Evolutionary conservation across 352 stramenopile genomes (phyloP), one percentile per base, ranked within the genome.

Genomic region (Phytophthora europaea): DNA sequence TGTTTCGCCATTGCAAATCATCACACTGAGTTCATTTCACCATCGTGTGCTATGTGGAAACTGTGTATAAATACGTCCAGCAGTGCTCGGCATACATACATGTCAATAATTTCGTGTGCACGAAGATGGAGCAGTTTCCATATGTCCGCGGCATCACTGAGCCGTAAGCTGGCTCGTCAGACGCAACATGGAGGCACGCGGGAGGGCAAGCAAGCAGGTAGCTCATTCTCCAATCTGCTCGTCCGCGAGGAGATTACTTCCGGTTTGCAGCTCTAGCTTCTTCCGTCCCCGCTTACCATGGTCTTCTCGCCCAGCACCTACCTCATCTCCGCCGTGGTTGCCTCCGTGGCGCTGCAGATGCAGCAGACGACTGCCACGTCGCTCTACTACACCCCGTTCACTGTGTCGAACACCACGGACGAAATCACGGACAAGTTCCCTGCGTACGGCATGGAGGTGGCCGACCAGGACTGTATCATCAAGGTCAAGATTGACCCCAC

Each of bases 181-280:
- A 18, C 36, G 36, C 36, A 45, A 16, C 36, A 16, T 20, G 50
- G 20, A 56, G 7, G 45, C 45, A 51, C 45, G 45, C 12, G 5
- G 45, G 45, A 20, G 45, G n/a, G 10, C 45, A 45, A 23, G 18
- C 15, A 51, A 15, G 12, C 34, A 15, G 15, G 34, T 18, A 51
- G 18, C 45, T 51, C 67, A 73, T 74, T 75, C 61, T 26, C 61
- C 67, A 75, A 75, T 75, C 63, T 70, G 68, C 67, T 75, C 67
- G 67, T 18, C 40, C n/a, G 51, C 38, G 67, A 75, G 67, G 63
- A 70, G 61, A 75, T 75, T 75, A 75, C 58, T 45, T 40, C 52
- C 61, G 67, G 67, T 73, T 54, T 47, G 38, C 38, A 47, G 38
- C 38, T 47, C 38, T 47, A 47, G 38, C 16, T 47, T 6, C 38